A percentile compares a stretch with the other conserved stretches of the same genome.
Evolutionary conservation across 768 basidiomycete genomes (phyloP).

Genomic region (Phaeotremella fagi): DNA sequence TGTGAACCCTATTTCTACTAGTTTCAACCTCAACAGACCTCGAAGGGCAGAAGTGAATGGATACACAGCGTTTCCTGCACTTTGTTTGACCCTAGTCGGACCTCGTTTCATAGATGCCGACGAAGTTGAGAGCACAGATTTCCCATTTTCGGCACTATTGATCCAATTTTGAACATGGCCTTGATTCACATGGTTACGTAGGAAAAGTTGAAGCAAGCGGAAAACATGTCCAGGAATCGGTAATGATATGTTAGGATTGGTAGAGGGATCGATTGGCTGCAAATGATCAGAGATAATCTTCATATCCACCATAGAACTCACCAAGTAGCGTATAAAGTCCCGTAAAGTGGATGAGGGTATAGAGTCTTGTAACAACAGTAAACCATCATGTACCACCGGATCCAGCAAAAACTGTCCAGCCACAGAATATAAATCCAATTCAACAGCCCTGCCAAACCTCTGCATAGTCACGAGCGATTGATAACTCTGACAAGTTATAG

Average conservation of each 20-base stretch:
- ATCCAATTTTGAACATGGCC: slow-evolving; percentile 13
- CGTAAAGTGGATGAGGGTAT: no score
- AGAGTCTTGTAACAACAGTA: no score
- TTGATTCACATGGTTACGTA: slow-evolving; percentile 13
- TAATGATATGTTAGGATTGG: slow-evolving; percentile 16
- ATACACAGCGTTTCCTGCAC: slow-evolving; percentile 20
- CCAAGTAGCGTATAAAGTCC: no score
- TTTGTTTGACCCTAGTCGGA: slow-evolving; percentile 9
- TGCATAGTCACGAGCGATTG: not conserved
- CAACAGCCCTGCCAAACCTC: not conserved
- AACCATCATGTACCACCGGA: no score
- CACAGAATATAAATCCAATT: not conserved
- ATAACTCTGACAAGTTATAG: slow-evolving; percentile 8
- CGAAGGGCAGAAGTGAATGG: slow-evolving; percentile 13
- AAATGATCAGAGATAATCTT: not conserved
- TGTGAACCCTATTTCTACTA: not conserved
- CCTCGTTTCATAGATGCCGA: slow-evolving; percentile 7
- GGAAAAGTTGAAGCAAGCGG: slow-evolving; percentile 8
- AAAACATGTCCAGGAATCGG: slow-evolving; percentile 2
- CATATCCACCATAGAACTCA: no score
- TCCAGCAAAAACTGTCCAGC: not conserved
- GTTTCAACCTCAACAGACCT: not conserved
- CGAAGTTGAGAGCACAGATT: slow-evolving; percentile 21
- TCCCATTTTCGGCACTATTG: slow-evolving; percentile 9
- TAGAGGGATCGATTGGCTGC: slow-evolving; percentile 19